Conservation (phyloP, 1,284 basidiomycete genomes). For the Agaricales sp. region DNA sequence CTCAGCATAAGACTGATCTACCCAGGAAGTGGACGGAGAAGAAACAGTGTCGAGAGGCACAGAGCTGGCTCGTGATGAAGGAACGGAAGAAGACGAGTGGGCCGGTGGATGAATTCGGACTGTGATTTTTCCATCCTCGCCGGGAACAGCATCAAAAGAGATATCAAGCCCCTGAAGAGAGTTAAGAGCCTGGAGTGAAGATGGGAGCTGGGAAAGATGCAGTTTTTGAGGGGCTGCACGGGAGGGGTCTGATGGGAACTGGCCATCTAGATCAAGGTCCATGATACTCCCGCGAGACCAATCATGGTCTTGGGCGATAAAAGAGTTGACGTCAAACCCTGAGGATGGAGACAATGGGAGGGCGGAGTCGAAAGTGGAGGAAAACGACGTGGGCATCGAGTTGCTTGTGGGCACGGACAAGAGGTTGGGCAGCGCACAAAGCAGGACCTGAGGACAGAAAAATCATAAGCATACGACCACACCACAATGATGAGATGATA, state of each 20-base stretch:
- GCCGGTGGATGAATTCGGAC: constrained; percentile 54
- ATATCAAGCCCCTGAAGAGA: constrained; percentile 52
- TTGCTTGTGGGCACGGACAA: constrained; percentile 52
- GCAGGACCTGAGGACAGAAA: constrained; percentile 38
- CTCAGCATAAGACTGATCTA: background rate
- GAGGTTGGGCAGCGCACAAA: constrained; percentile 66
- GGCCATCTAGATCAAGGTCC: constrained; percentile 40
- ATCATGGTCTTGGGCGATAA: constrained; percentile 42
- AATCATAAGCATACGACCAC: constrained; percentile 10
- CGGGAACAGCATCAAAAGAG: constrained; percentile 54
- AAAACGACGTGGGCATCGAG: constrained; percentile 41
- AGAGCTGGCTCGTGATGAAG: background rate
- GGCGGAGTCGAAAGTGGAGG: constrained; percentile 34
- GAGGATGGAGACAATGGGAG: constrained; percentile 27
- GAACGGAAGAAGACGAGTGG: background rate
- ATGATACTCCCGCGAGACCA: constrained; percentile 40
- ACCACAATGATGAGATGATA: background rate
- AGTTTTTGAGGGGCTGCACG: constrained; percentile 31
- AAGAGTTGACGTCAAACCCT: constrained; percentile 37
- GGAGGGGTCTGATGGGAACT: constrained; percentile 20
- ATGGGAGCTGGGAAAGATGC: constrained; percentile 34
- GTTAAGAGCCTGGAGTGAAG: constrained; percentile 27
- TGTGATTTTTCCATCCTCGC: constrained; percentile 60
- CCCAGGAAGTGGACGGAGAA: constrained; percentile 15
- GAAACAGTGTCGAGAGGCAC: constrained; percentile 4